These are phyloP conservation scores for Solanum virginianum DNA, from an alignment of 257 asterid species.

Conservation along the genomic window DNA sequence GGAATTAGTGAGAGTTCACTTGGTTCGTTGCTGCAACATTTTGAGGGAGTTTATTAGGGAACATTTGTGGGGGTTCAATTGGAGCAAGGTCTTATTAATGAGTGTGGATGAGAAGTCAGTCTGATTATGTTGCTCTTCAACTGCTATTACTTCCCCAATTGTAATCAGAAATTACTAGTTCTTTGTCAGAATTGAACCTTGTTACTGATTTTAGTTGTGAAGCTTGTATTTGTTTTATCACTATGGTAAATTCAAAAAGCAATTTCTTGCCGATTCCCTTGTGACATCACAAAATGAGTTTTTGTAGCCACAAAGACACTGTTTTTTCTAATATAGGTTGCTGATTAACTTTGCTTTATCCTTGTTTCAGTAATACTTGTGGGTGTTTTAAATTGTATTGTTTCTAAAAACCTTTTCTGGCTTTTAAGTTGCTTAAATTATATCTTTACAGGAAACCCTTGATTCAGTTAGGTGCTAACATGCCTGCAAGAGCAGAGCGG, in stretches of 20 bases:
- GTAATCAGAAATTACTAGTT: background rate
- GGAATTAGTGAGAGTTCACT: conserved; percentile 13
- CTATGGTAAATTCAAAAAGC: background rate
- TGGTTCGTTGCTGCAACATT: conserved; percentile 9
- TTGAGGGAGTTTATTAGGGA: conserved; percentile 11
- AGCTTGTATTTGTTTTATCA: background rate
- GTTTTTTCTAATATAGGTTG: background rate
- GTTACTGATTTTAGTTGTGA: background rate
- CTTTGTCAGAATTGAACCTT: background rate
- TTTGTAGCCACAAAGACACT: background rate
- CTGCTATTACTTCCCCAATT: background rate
- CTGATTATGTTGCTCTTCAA: background rate
- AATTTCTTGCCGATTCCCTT: background rate
- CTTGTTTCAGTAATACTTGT: background rate
- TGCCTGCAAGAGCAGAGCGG: conserved; percentile 93
- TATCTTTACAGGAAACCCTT: conserved; percentile 50
- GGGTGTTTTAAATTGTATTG: background rate
- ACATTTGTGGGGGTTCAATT: conserved; percentile 27
- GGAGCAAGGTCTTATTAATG: conserved; percentile 7
- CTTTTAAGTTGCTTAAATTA: background rate
- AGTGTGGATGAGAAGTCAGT: background rate
- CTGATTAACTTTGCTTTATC: background rate
- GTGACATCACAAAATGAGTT: background rate
- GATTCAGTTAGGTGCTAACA: conserved; percentile 81
- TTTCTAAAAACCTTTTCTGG: background rate